A percentile compares a stretch with the other conserved stretches of the same genome.
Conservation (phyloP, 164 flowering plant genomes). For the Amborella trichopoda region DNA sequence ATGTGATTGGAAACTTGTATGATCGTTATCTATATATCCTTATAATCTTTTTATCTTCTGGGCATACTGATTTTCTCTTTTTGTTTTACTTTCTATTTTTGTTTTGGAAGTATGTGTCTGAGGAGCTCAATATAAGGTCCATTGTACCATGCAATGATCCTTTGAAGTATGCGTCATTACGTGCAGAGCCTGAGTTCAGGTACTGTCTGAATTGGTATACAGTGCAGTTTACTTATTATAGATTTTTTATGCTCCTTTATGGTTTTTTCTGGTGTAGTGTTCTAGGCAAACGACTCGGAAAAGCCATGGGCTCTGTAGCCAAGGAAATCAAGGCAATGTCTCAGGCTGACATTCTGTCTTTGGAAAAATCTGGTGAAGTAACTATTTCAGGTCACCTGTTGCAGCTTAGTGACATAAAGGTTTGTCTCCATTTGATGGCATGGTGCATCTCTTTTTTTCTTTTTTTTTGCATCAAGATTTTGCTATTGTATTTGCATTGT, state of each 20-base stretch:
- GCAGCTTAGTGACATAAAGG: constrained; percentile 72
- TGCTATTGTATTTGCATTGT: background rate
- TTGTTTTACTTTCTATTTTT: background rate
- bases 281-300: constrained; percentile 83
- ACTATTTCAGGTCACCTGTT: constrained; percentile 52
- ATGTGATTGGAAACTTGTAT: too few species aligned
- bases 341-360: constrained; percentile 64
- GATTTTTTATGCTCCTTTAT: background rate
- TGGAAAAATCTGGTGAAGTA: constrained; percentile 66
- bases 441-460: too few species aligned
- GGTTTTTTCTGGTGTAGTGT: constrained; percentile 23
- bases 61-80: background rate
- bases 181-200: constrained; percentile 99
- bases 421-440: constrained; percentile 4
- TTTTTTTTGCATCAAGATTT: background rate
- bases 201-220: constrained; percentile 12
- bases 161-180: constrained; percentile 68
- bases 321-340: constrained; percentile 84
- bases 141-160: constrained; percentile 73
- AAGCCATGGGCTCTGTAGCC: constrained; percentile 78
- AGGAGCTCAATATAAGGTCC: constrained; percentile 75
- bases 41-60: too few species aligned
- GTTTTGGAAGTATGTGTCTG: constrained; percentile 58
- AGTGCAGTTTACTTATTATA: background rate
- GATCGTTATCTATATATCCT: too few species aligned